A percentile compares a stretch with the other conserved stretches of the same genome.
Evolutionary conservation across 768 basidiomycete species (phyloP).

Genomic region (Xerocomellus amylosporus): DNA sequence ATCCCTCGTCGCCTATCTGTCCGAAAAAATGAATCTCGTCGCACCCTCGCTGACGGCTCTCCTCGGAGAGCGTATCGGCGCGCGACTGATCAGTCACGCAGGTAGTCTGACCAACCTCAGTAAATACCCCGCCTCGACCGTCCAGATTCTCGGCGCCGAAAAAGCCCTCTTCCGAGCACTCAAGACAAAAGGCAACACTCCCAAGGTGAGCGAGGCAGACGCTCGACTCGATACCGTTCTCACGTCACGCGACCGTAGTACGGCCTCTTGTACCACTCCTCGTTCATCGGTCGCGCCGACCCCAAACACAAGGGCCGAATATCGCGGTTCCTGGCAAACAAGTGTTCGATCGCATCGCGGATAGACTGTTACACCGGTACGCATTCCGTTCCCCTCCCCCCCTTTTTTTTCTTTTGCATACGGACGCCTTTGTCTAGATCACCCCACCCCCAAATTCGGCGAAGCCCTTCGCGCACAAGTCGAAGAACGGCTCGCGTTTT

Average conservation of each 20-base stretch:
- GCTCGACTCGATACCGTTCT: not conserved
- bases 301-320: constrained; percentile 96
- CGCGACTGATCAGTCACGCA: constrained; percentile 91
- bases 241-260: constrained; percentile 53
- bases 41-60: constrained; percentile 91
- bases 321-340: constrained; percentile 98
- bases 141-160: constrained; percentile 97
- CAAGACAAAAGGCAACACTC: constrained; percentile 98
- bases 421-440: constrained; percentile 43
- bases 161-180: constrained; percentile 96
- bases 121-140: constrained; percentile 98
- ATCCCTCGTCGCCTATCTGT: constrained; percentile 78
- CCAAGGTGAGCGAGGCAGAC: constrained; percentile 56
- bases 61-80: constrained; percentile 89
- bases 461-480: constrained; percentile 93
- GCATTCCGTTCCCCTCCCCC: constrained; percentile 20
- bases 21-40: constrained; percentile 98
- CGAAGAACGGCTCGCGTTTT: constrained; percentile 92
- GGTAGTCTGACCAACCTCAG: constrained; percentile 94
- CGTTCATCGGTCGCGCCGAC: constrained; percentile 94
- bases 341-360: constrained; percentile 94
- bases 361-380: constrained; percentile 92
- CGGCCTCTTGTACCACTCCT: constrained; percentile 94
- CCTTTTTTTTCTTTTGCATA: not conserved
- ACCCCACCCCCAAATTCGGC: constrained; percentile 89